Conservation (phyloP, 202 grass and related monocot genomes). For the Musa balbisiana region DNA sequence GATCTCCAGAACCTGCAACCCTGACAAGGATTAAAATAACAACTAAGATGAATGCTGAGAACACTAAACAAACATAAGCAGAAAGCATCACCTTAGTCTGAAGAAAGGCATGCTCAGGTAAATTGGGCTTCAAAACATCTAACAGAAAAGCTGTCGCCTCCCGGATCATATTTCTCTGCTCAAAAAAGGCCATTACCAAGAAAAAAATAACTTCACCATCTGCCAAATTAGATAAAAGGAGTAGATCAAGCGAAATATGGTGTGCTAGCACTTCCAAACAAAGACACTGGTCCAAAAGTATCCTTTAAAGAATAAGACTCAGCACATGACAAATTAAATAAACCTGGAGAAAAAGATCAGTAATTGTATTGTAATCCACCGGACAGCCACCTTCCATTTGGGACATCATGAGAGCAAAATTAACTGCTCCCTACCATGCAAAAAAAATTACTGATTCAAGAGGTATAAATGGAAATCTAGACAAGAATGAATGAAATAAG, state of each 20-base stretch:
- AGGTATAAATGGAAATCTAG: too few species aligned
- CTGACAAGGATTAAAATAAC: too few species aligned
- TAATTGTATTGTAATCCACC: constrained; percentile 66
- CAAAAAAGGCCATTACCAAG: background rate
- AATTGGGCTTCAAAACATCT: constrained; percentile 20
- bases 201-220: too few species aligned
- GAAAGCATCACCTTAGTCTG: constrained; percentile 19
- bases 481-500: background rate
- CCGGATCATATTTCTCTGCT: constrained; percentile 14
- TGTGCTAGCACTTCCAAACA: too few species aligned
- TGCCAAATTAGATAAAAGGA: too few species aligned
- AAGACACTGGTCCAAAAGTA: too few species aligned
- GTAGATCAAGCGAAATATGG: too few species aligned
- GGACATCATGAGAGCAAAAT: constrained; percentile 72
- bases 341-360: constrained; percentile 21
- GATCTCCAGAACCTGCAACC: constrained; percentile 16
- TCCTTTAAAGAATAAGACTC: too few species aligned
- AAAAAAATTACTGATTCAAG: too few species aligned
- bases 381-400: constrained; percentile 78
- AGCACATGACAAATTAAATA: background rate
- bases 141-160: constrained; percentile 22
- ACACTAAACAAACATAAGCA: too few species aligned
- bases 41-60: background rate
- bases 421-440: constrained; percentile 46
- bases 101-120: constrained; percentile 19